Conservation (phyloP, 352 stramenopile genomes). For the Globisporangium okanoganense region DNA sequence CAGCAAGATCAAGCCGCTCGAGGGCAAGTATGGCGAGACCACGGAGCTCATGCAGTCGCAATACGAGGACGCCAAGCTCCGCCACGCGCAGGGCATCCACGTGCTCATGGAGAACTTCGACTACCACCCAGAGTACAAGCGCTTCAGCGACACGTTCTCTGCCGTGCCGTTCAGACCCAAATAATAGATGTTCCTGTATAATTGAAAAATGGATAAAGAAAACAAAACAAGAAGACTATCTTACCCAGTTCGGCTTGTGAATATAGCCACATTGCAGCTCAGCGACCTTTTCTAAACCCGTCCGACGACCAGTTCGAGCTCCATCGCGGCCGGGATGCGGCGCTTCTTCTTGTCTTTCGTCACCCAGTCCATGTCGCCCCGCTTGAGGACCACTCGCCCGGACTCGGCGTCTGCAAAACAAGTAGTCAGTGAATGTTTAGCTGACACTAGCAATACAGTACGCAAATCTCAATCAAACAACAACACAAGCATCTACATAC, state of each 20-base stretch:
- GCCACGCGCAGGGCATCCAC: constrained; percentile 76
- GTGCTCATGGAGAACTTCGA: constrained; percentile 88
- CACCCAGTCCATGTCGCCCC: constrained; percentile 65
- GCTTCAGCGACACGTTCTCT: constrained; percentile 83
- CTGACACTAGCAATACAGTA: background rate
- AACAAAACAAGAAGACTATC: background rate
- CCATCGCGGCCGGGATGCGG: constrained; percentile 55
- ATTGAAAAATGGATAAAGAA: no score
- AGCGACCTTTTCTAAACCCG: background rate
- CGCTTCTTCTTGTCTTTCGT: constrained; percentile 57
- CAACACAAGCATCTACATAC: constrained; percentile 15
- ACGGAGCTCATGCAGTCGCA: constrained; percentile 74
- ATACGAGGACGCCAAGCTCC: constrained; percentile 85
- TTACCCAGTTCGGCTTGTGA: background rate
- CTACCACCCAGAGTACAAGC: constrained; percentile 89
- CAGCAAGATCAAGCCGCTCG: constrained; percentile 66
- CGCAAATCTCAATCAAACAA: background rate
- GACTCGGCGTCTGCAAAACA: constrained; percentile 27
- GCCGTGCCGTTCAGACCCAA: constrained; percentile 77
- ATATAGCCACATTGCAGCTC: background rate
- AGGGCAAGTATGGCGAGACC: constrained; percentile 66
- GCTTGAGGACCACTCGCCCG: constrained; percentile 32
- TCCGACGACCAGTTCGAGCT: constrained; percentile 47
- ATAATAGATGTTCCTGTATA: constrained; percentile 15
- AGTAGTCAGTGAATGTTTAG: background rate